Percentiles rank a stretch among this genome's conserved stretches.
Conservation (phyloP, 1,139 yeast species). For the Saccharomycopsis phalli region DNA sequence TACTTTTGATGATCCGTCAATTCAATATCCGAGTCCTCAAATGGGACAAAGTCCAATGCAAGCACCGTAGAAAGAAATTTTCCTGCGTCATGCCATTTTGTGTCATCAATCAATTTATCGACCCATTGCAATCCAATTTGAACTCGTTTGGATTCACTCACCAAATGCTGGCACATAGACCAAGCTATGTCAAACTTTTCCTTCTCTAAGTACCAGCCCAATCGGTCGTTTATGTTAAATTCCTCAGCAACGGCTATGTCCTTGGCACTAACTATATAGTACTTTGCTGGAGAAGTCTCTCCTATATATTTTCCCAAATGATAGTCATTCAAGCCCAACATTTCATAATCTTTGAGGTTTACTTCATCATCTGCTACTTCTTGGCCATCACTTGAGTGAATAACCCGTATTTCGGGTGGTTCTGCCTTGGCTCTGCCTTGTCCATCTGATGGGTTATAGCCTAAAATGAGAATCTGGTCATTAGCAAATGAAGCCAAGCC, state of each 20-base stretch:
- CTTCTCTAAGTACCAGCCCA: conserved; percentile 60
- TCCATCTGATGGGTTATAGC: conserved; percentile 39
- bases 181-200: conserved; percentile 60
- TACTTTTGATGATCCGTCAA: conserved; percentile 26
- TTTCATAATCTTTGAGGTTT: conserved; percentile 48
- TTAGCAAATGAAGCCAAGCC: conserved; percentile 72
- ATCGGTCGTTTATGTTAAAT: conserved; percentile 55
- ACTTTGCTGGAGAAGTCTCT: conserved; percentile 28
- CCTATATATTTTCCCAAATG: conserved; percentile 46
- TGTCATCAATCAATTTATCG: conserved; percentile 40
- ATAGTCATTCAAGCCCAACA: conserved; percentile 74
- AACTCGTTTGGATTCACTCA: conserved; percentile 42
- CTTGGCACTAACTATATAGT: conserved; percentile 67
- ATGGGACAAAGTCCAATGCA: conserved; percentile 27
- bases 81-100: conserved; percentile 53
- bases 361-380: conserved; percentile 82
- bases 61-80: conserved; percentile 39
- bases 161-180: conserved; percentile 56
- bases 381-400: conserved; percentile 58
- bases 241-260: conserved; percentile 77
- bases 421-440: conserved; percentile 24
- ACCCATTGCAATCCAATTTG: conserved; percentile 58
- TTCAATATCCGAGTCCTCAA: conserved; percentile 20
- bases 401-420: conserved; percentile 65
- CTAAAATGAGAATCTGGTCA: conserved; percentile 52